A percentile compares a stretch with the other conserved stretches of the same genome.
Evolutionary conservation across 139 green algal genomes (phyloP).

Genomic region (Asterochloris sp.): DNA sequence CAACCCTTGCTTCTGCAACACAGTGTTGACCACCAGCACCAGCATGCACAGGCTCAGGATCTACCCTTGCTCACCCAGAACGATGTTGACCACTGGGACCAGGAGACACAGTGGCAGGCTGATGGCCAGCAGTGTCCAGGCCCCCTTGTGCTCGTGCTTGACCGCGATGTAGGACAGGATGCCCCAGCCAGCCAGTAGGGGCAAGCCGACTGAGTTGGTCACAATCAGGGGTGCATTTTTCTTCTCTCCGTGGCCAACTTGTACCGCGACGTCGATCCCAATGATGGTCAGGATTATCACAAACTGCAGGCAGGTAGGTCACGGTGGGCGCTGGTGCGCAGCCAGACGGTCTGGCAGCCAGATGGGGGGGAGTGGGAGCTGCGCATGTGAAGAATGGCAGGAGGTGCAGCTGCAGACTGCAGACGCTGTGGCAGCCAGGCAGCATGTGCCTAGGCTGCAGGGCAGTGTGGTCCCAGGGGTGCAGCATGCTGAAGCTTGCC

Average conservation of each 20-base stretch:
- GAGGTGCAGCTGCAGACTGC: too few relatives aligned
- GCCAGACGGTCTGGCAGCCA: not conserved
- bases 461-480: too few relatives aligned
- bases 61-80: slow-evolving; percentile 1
- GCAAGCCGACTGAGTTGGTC: slow-evolving; percentile 22
- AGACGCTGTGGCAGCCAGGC: too few relatives aligned
- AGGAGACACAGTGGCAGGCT: slow-evolving; percentile 4
- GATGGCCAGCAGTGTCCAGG: not conserved
- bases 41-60: not conserved
- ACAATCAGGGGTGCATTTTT: slow-evolving; percentile 19
- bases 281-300: slow-evolving; percentile 24
- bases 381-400: too few relatives aligned
- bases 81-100: slow-evolving; percentile 20
- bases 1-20: too few relatives aligned
- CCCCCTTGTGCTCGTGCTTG: slow-evolving; percentile 2
- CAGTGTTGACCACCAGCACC: not conserved
- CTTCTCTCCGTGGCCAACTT: not conserved
- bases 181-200: slow-evolving; percentile 2
- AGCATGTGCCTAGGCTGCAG: too few relatives aligned
- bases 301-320: slow-evolving; percentile 12
- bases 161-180: slow-evolving; percentile 16
- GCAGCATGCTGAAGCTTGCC: too few relatives aligned
- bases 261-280: slow-evolving; percentile 19
- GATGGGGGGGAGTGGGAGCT: not conserved
- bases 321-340: not conserved